Base-by-base conservation (phyloP, 2,329 filamentous ascomycete genomes). In the Colletotrichum endophyticum region DNA sequence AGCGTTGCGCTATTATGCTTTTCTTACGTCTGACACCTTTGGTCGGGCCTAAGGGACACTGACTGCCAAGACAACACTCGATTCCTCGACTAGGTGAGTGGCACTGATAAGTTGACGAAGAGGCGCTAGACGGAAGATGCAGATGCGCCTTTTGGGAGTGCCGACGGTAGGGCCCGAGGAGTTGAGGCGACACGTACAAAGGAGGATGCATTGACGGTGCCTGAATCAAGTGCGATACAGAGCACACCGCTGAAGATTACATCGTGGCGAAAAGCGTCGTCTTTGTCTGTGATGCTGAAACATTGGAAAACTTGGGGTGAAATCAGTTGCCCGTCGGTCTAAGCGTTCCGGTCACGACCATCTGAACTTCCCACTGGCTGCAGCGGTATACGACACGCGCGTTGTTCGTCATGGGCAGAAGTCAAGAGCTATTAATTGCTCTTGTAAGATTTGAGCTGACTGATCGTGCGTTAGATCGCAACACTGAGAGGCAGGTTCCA, bases 251-350 rank as follows among this genome's bases (percentile, higher is more conserved):
- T 27, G 70, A 66, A 49, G 34, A 53, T 59, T 49, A 66, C 44
- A 13, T 34, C 59, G 74, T 76, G 74, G 74, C 70, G 56, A 74
- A 76, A 69, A 39, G 74, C 74, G 74, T 76, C 74, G 74, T 76
- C 74, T 70, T 74, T 70, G 71, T 76, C 66, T n/a, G 70, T 70
- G 64, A 74, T 27, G 59, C 74, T 76, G 74, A 76, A 76, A 76
- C 74, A 74, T 66, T 57, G 59, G 34, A 27, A 53, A 72, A 76
- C 59, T 70, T 74, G 66, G 68, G 74, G 74, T 74, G 74, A 76
- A 76, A 76, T 76, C 71, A 36, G 59, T 70, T 66, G 49, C 44
- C 25, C 34, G 44, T 56, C 71, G 74, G 71, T 59, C 64, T 39
- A 15, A 53, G 74, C 59, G 71, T 74, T 61, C 66, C 66, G 64